phyloP scores from a whole-genome alignment of 2,329 filamentous ascomycete species.

The Neonectria magnoliae region DNA sequence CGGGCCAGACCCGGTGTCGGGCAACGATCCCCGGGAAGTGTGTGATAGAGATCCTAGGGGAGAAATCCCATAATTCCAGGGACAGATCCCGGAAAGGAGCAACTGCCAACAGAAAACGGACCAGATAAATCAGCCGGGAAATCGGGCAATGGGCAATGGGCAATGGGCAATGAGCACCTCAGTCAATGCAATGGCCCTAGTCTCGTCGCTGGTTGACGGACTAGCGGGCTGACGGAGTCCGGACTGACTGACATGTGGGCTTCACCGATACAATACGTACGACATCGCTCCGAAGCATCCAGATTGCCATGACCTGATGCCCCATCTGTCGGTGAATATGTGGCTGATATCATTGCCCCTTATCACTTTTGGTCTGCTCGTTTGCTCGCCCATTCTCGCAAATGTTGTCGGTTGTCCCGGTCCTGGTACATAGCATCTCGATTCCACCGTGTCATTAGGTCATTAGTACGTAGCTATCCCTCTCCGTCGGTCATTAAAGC shows the following conservation, averaged over 20 bases:
- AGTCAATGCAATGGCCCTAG: background rate
- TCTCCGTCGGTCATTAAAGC: conserved; percentile 6
- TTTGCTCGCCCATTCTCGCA: background rate
- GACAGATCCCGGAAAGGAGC: background rate
- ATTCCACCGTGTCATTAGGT: conserved; percentile 1
- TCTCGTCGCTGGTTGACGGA: conserved; percentile 2
- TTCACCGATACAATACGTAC: conserved; percentile 3
- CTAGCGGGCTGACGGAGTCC: conserved; percentile 7
- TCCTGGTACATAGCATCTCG: background rate
- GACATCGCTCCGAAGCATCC: background rate
- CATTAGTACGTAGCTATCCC: conserved; percentile 4
- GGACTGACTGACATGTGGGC: background rate
- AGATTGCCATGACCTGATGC: conserved; percentile 28
- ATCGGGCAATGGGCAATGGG: conserved; percentile 21
- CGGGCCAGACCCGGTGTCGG: conserved; percentile 27
- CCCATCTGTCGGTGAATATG: conserved; percentile 16
- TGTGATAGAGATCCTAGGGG: background rate
- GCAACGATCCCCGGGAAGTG: conserved; percentile 32
- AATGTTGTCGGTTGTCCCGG: background rate
- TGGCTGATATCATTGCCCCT: conserved; percentile 2
- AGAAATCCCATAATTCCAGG: background rate
- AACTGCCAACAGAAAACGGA: background rate
- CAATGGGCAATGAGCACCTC: background rate
- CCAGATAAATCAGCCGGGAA: conserved; percentile 23
- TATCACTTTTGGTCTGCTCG: background rate